Evolutionary conservation across 306 rosid genomes (phyloP).

Genomic region (Trifolium repens): DNA sequence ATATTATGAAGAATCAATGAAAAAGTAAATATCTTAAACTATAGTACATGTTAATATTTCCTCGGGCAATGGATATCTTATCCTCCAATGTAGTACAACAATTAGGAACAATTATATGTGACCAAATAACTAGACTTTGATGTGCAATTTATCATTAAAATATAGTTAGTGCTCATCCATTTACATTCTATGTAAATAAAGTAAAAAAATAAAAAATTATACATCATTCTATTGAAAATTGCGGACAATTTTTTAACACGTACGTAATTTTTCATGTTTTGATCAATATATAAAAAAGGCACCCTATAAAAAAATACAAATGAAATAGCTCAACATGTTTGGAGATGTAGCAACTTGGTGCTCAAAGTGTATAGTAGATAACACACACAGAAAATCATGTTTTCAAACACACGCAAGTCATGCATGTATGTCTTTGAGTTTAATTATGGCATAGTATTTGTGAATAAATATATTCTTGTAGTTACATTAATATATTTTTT

Average conservation of each 20-base stretch:
- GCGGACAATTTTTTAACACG: neutral
- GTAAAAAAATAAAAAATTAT: neutral
- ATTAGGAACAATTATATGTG: neutral
- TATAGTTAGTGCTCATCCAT: constrained; percentile 4
- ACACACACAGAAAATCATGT: neutral
- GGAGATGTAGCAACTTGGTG: neutral
- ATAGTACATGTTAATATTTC: neutral
- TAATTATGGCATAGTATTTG: neutral
- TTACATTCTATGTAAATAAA: neutral
- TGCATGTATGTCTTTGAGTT: neutral
- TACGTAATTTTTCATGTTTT: neutral
- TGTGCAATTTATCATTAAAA: neutral
- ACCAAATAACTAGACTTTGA: neutral
- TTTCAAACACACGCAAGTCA: constrained; percentile 15
- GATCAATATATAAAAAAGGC: neutral
- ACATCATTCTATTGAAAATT: neutral
- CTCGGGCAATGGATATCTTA: neutral
- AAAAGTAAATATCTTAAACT: neutral
- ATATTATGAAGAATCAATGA: neutral
- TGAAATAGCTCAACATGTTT: neutral
- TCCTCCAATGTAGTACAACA: neutral
- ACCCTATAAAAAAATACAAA: neutral
- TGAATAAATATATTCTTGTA: neutral
- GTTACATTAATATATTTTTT: neutral
- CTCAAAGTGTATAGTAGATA: neutral